These are phyloP conservation scores for Penicillium sp. DNA, from an alignment of 2,329 filamentous ascomycete species.

Conservation along the genomic window DNA sequence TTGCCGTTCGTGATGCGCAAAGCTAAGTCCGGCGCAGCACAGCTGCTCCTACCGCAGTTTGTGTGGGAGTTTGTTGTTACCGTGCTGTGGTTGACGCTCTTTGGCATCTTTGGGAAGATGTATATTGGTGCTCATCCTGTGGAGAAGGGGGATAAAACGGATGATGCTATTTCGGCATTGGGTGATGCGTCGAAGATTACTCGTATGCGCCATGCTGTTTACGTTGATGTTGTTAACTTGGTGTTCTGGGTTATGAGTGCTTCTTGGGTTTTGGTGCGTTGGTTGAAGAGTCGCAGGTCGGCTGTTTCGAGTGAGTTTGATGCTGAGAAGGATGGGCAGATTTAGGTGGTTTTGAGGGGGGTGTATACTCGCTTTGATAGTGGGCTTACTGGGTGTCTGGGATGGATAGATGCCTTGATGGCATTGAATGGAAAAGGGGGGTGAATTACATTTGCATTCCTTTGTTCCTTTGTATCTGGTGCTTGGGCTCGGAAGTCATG, in stretches of 20 bases:
- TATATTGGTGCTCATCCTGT: conserved; percentile 66
- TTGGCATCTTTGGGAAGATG: conserved; percentile 78
- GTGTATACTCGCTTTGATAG: not conserved
- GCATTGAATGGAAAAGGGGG: not conserved
- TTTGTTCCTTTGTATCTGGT: not conserved
- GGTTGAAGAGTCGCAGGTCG: conserved; percentile 28
- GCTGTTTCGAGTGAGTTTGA: conserved; percentile 8
- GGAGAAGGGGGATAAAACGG: not conserved
- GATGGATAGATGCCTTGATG: not conserved
- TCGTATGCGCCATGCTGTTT: conserved; percentile 83
- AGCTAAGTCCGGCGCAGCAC: conserved; percentile 21
- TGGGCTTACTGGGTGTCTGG: not conserved
- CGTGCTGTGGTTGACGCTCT: conserved; percentile 75
- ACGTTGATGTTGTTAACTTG: conserved; percentile 73
- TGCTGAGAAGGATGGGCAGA: conserved; percentile 19
- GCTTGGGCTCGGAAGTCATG: not conserved
- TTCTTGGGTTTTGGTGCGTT: conserved; percentile 35
- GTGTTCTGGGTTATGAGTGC: conserved; percentile 71
- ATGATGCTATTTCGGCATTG: not conserved
- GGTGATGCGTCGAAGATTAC: conserved; percentile 44
- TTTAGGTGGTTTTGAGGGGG: not conserved
- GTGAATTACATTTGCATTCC: not conserved
- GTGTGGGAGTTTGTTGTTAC: conserved; percentile 70
- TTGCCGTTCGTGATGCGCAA: conserved; percentile 49
- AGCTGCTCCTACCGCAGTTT: conserved; percentile 49